Conservation (phyloP, 73 alveolate species). For the Paramecium sonneborni region DNA sequence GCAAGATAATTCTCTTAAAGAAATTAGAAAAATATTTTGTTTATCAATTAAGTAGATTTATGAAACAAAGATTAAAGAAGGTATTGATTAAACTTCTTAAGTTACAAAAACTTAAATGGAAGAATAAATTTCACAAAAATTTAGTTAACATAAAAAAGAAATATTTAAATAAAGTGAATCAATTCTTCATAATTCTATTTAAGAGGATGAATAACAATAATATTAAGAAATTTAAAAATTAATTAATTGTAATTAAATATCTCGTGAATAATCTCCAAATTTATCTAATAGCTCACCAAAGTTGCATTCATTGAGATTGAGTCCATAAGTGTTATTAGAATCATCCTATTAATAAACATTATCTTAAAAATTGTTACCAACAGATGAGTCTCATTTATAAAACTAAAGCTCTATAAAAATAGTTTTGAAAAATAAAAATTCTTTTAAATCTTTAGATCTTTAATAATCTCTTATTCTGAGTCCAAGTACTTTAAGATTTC, state of each 20-base stretch:
- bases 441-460: background rate
- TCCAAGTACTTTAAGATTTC: background rate
- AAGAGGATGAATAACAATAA: background rate
- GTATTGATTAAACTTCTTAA: background rate
- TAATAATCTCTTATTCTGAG: background rate
- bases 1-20: background rate
- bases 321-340: background rate
- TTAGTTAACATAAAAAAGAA: background rate
- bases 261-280: background rate
- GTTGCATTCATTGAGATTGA: background rate
- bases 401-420: background rate
- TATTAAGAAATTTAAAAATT: background rate
- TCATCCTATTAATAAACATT: background rate
- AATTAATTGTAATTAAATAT: background rate
- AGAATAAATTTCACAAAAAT: background rate
- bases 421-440: background rate
- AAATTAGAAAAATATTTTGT: background rate
- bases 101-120: background rate
- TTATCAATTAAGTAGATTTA: background rate
- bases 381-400: background rate
- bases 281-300: background rate
- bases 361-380: background rate
- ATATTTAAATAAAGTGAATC: background rate
- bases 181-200: background rate
- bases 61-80: background rate